Evolutionary conservation across 108 stramenopile species (phyloP), one percentile per base, ranked within the genome.

Genomic region (Craspedostauros australis): DNA sequence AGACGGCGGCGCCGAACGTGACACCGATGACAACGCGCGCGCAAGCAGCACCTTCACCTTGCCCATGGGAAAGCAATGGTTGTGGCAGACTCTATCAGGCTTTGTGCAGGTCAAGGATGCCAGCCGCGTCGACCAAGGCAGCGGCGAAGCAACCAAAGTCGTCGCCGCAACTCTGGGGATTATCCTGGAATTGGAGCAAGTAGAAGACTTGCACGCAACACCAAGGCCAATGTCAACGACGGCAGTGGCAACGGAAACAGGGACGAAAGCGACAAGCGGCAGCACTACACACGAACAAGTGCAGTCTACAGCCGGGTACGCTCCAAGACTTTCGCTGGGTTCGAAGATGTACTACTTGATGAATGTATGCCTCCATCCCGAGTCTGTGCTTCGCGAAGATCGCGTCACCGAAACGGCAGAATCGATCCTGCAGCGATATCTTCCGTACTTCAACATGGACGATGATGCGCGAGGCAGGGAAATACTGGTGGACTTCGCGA

Each of bases 281-380:
- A 3, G 23, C 45, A 2, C 22, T 5, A 7, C 24, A 7, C 2
- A 46, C 45, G 18, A 5, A 31, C 18, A 16, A 2, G 12, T 12
- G n/a, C 6, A 44, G 16, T 44, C n/a, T n/a, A n/a, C n/a, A n/a
- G 28, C 14, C 14, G 46, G 39, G 12, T 76, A 60, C 30, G 23
- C 37, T 37, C 31, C 22, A 23, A 34, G 18, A 22, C 37, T 82
- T 9, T 47, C 71, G 8, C 18, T 46, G 18, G 91, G 91, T 14
- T 57, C 76, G 34, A 92, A 86, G 44, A 62, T 92, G 18, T 92
- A 92, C 58, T 81, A 86, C 44, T 43, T 80, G 5, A 57, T 80
- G 39, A 92, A 88, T 54, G 49, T 81, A 15, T 92, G 81, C 42
- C 52, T 92, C 37, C 63, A 78, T 31, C 75, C 78, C 19, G 86